A percentile compares a stretch with the other conserved stretches of the same genome.
phyloP scores from a whole-genome alignment of 2,329 filamentous ascomycete genomes.

The Arthrobotrys sphaeroides region DNA sequence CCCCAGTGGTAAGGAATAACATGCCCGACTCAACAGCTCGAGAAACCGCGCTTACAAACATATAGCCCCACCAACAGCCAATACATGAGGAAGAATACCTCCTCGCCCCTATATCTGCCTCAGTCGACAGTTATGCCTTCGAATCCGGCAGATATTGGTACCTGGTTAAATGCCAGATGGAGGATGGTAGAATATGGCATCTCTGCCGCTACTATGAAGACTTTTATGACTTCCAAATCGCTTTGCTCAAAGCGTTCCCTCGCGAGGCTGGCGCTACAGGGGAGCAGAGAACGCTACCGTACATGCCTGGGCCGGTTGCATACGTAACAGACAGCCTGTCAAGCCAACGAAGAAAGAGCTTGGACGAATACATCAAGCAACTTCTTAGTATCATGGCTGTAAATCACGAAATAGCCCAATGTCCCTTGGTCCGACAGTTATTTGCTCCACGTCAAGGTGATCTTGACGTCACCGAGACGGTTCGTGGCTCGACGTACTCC shows the following conservation, averaged over 20 bases:
- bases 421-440: constrained; percentile 85
- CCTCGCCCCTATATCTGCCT: constrained; percentile 80
- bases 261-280: constrained; percentile 89
- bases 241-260: constrained; percentile 88
- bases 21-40: not conserved
- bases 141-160: constrained; percentile 99
- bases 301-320: constrained; percentile 97
- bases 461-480: constrained; percentile 84
- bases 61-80: constrained; percentile 1
- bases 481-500: constrained; percentile 56
- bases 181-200: constrained; percentile 92
- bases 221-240: constrained; percentile 98
- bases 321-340: constrained; percentile 98
- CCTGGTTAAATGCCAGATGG: constrained; percentile 88
- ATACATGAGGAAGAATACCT: constrained; percentile 62
- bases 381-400: constrained; percentile 76
- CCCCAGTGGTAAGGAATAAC: constrained; percentile 60
- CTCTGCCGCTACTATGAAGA: constrained; percentile 95
- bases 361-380: constrained; percentile 89
- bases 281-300: constrained; percentile 79
- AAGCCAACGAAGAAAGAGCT: constrained; percentile 87
- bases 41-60: not conserved
- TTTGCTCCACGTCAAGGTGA: constrained; percentile 90
- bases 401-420: constrained; percentile 83
- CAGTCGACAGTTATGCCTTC: constrained; percentile 91